A percentile compares a stretch with the other conserved stretches of the same genome.
Conservation (phyloP, 169 alveolate genomes). For the Plasmodium coatneyi region DNA sequence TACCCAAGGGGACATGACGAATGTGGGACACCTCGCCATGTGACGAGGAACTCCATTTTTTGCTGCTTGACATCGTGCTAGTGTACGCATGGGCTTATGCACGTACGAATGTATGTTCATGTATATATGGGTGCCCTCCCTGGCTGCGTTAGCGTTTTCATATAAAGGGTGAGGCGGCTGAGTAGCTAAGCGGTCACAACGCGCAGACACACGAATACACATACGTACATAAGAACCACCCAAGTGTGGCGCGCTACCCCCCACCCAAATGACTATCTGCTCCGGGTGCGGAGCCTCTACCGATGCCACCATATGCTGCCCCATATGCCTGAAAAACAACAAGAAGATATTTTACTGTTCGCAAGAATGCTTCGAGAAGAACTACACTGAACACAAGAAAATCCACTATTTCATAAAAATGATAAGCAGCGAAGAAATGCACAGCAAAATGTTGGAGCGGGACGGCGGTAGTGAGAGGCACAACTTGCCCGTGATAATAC, state of each 20-base stretch:
- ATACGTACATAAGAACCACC: background rate
- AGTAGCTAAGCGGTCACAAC: background rate
- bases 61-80: background rate
- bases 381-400: constrained; percentile 59
- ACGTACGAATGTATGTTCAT: background rate
- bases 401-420: constrained; percentile 53
- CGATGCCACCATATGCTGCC: constrained; percentile 66
- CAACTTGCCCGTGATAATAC: constrained; percentile 44
- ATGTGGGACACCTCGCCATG: background rate
- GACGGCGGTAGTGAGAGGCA: background rate
- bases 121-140: background rate
- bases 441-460: background rate
- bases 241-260: background rate
- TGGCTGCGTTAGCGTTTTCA: background rate
- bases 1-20: background rate
- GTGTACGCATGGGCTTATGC: background rate
- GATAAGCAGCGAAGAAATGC: constrained; percentile 30
- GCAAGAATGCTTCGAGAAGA: constrained; percentile 63
- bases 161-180: background rate
- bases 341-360: constrained; percentile 60
- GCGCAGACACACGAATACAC: background rate
- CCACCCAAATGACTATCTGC: constrained; percentile 48
- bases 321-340: constrained; percentile 57
- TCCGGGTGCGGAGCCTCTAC: constrained; percentile 70
- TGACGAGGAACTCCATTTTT: background rate